A percentile compares a stretch with the other conserved stretches of the same genome.
Evolutionary conservation across 2,329 filamentous ascomycete species (phyloP).

Genomic region (Cladorrhinum sp.): DNA sequence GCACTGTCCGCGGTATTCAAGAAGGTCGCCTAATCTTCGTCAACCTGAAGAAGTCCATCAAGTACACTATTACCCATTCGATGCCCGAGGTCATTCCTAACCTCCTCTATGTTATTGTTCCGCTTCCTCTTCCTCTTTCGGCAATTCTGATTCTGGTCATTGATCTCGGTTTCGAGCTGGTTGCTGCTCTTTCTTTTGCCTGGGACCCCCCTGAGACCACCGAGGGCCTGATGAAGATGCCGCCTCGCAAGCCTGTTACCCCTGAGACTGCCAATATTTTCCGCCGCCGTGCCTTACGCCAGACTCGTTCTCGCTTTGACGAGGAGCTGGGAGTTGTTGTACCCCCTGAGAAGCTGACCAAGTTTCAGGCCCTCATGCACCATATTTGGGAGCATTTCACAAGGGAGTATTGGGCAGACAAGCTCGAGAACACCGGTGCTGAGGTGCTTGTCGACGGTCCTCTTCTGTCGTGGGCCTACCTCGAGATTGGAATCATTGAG

Average conservation of each 20-base stretch:
- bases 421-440: slow-evolving; percentile 17
- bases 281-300: slow-evolving; percentile 18
- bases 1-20: slow-evolving; percentile 17
- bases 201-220: slow-evolving; percentile 20
- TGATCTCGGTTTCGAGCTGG: slow-evolving; percentile 19
- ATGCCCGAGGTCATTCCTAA: slow-evolving; percentile 22
- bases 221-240: slow-evolving; percentile 19
- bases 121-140: slow-evolving; percentile 20
- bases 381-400: slow-evolving; percentile 8
- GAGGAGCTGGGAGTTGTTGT: slow-evolving; percentile 16
- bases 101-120: slow-evolving; percentile 20
- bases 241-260: slow-evolving; percentile 18
- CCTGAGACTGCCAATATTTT: slow-evolving; percentile 16
- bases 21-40: slow-evolving; percentile 22
- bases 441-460: slow-evolving; percentile 19
- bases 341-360: slow-evolving; percentile 5
- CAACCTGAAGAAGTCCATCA: slow-evolving; percentile 21
- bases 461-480: slow-evolving; percentile 19
- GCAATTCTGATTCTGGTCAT: slow-evolving; percentile 22
- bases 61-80: slow-evolving; percentile 21
- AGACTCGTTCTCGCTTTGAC: slow-evolving; percentile 16
- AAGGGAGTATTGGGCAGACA: slow-evolving; percentile 17
- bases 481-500: slow-evolving; percentile 20
- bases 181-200: slow-evolving; percentile 20
- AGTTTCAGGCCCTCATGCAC: slow-evolving; percentile 4